Base-by-base conservation (phyloP, 176 grass and related monocot genomes). In the Carex littledalei region DNA sequence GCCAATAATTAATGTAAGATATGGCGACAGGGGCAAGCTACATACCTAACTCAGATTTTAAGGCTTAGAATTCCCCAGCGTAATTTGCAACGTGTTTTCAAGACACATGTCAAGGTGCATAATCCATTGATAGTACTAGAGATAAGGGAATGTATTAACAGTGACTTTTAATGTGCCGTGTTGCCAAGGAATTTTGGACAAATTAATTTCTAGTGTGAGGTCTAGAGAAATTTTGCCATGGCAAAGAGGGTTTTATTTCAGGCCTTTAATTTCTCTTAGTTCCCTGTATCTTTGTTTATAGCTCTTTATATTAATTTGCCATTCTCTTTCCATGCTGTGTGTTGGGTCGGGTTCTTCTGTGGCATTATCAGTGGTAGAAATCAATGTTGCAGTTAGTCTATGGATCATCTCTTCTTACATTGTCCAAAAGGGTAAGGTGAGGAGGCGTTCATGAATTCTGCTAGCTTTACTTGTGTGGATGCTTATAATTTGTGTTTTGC, bases 81-180 rank as follows among this genome's bases (percentile, higher is more conserved):
- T 47, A 47, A 73, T 49, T 73, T 73, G 39, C 69, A 47, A 49
- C 5, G 49, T 73, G 68, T 47, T 73, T 24, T 50, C 5, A 0
- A 21, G 70, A 52, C 45, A 52, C 71, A 24, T 75, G 71, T 52
- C 71, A 75, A 13, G 20, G 22, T 14, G 12, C 43, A 52, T 52
- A 4, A 75, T 52, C 15, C 3, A 63, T 24, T 39, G 37, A 5
- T 39, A 39, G 37, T 5, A 20, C 35, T 75, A 53, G 71, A 37
- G 18, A 73, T 1, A 13, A 73, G 37, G 71, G 45, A 76, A 53
- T 76, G 71, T 26, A 75, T 53, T 50, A 29, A 43, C 55, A 41
- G 5, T 81, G 31, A 64, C 57, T 81, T 66, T 81, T 66, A 83
- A 83, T 83, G 81, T 34, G 81, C 81, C 81, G 81, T 83, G 81